Conservation (phyloP, 2,329 filamentous ascomycete species). For the Colletotrichum echinochloae region DNA sequence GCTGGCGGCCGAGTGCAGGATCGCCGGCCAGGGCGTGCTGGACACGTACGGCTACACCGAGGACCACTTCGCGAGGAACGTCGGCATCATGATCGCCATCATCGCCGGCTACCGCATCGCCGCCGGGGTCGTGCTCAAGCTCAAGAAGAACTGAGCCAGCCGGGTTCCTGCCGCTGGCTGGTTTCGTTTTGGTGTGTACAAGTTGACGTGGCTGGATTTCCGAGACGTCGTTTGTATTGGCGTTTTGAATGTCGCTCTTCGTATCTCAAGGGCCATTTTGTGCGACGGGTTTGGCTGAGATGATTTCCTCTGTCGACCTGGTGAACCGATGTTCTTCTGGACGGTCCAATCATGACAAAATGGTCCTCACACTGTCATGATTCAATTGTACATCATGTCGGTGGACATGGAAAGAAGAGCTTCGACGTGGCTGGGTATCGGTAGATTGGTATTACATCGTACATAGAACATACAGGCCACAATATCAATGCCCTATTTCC, state of each 20-base stretch:
- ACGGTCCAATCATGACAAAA: not conserved
- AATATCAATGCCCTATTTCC: not conserved
- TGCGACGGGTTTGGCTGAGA: no score
- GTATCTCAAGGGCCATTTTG: no score
- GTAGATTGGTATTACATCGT: not conserved
- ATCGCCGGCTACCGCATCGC: slow-evolving; percentile 78
- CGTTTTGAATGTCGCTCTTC: no score
- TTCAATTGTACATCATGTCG: not conserved
- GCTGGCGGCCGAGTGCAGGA: slow-evolving; percentile 73
- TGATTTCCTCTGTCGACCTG: no score
- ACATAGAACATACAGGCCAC: not conserved
- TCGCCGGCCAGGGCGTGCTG: slow-evolving; percentile 78
- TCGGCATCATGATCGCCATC: slow-evolving; percentile 83
- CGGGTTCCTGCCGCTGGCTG: not conserved
- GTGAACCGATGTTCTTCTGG: not conserved
- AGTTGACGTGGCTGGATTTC: not conserved
- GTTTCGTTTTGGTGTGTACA: not conserved
- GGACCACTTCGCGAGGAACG: slow-evolving; percentile 73
- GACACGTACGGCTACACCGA: slow-evolving; percentile 76
- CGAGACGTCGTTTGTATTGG: not conserved
- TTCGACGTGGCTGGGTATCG: not conserved
- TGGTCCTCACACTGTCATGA: not conserved
- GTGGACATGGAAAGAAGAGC: not conserved
- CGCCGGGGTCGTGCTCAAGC: slow-evolving; percentile 70
- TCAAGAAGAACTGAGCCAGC: slow-evolving; percentile 33